These are phyloP conservation scores for Berberis thunbergii DNA, from an alignment of 164 flowering plant genomes.

Conservation along the genomic window DNA sequence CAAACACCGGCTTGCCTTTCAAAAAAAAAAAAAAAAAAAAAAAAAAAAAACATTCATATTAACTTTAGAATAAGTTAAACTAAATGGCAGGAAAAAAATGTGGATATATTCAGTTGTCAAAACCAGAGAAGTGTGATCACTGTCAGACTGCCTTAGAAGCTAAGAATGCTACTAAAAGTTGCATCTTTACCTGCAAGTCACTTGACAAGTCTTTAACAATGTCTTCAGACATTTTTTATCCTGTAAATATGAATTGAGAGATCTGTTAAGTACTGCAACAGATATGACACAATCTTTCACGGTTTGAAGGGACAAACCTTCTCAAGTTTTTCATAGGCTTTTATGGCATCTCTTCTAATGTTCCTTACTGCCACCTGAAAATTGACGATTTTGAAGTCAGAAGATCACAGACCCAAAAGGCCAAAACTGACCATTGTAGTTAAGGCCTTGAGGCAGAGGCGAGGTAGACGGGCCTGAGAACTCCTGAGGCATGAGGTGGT, in stretches of 20 bases:
- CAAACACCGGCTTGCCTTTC: no score
- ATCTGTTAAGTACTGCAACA: background rate
- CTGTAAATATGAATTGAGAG: constrained; percentile 26
- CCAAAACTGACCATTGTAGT: no score
- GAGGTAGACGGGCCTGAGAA: no score
- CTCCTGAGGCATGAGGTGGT: no score
- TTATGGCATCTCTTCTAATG: constrained; percentile 88
- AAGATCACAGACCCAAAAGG: no score
- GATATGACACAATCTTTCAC: no score
- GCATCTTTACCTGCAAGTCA: constrained; percentile 74
- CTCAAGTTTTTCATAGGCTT: constrained; percentile 85
- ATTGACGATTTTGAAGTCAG: background rate
- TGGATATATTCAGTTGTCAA: no score
- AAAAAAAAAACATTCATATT: no score
- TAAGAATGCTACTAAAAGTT: constrained; percentile 4
- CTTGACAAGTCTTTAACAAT: constrained; percentile 80
- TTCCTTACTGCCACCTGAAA: constrained; percentile 84
- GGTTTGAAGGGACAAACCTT: constrained; percentile 43
- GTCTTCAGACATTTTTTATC: constrained; percentile 95
- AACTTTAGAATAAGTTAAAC: background rate
- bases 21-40: no score
- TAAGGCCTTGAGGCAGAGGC: no score
- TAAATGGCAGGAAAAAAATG: background rate
- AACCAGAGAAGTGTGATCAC: no score
- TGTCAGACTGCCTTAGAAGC: background rate